These are phyloP conservation scores for Suillus bovinus DNA, from an alignment of 768 basidiomycete genomes.

Conservation along the genomic window DNA sequence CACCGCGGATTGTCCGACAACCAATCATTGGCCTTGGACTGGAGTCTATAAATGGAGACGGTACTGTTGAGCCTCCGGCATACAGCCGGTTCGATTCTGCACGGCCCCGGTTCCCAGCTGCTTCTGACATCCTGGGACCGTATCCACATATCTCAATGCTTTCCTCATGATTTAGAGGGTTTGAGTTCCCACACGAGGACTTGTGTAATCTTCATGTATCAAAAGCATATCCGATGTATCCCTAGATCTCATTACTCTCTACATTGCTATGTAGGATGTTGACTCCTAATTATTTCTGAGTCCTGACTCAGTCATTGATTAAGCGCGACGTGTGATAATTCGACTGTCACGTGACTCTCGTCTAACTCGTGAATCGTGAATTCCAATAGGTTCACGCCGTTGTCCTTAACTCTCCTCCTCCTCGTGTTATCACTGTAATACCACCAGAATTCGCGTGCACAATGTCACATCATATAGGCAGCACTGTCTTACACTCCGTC, in stretches of 20 bases:
- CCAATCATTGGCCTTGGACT: not conserved
- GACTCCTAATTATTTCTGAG: not conserved
- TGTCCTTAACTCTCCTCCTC: not conserved
- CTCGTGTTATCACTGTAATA: not conserved
- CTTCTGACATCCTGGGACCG: slow-evolving; percentile 26
- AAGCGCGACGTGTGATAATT: no score
- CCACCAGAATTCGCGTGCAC: not conserved
- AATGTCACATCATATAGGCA: slow-evolving; percentile 33
- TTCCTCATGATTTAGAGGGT: not conserved
- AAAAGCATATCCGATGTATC: not conserved
- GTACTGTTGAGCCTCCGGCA: slow-evolving; percentile 19
- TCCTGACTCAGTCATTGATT: not conserved
- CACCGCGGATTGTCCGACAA: not conserved
- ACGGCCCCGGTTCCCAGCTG: slow-evolving; percentile 19
- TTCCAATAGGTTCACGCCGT: not conserved
- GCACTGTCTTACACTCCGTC: slow-evolving; percentile 25
- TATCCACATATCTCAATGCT: slow-evolving; percentile 26
- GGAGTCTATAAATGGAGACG: slow-evolving; percentile 12
- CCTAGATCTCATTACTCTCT: not conserved
- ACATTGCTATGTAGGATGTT: not conserved
- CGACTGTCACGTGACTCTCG: no score
- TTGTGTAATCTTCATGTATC: not conserved
- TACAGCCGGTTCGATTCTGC: slow-evolving; percentile 31
- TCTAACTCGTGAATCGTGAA: no score
- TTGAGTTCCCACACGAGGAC: not conserved